A percentile compares a stretch with the other conserved stretches of the same genome.
Conservation (phyloP, 768 basidiomycete genomes). For the Phylloporus rhodoxanthus region DNA sequence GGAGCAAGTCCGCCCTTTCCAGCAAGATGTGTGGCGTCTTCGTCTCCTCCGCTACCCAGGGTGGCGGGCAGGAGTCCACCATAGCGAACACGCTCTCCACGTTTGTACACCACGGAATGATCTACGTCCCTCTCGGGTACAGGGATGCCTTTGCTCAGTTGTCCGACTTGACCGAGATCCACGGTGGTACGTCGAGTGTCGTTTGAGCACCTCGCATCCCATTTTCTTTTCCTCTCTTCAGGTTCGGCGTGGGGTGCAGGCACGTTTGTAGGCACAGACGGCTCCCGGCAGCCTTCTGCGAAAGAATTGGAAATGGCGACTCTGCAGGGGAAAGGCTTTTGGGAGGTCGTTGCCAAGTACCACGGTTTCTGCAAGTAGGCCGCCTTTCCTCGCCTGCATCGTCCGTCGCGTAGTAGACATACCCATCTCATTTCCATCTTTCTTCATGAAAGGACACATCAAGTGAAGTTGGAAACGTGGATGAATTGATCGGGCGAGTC, state of each 20-base stretch:
- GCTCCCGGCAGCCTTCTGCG: slow-evolving; percentile 52
- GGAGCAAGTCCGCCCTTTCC: slow-evolving; percentile 36
- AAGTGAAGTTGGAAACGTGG: background rate
- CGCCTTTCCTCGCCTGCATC: background rate
- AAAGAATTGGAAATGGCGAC: slow-evolving; percentile 54
- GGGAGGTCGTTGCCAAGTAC: slow-evolving; percentile 40
- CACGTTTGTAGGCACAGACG: slow-evolving; percentile 50
- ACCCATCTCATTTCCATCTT: background rate
- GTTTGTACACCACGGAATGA: slow-evolving; percentile 50
- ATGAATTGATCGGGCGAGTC: background rate
- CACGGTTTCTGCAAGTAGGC: slow-evolving; percentile 17
- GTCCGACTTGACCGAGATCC: slow-evolving; percentile 38
- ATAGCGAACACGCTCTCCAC: slow-evolving; percentile 37
- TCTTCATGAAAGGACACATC: background rate
- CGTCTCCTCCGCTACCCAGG: slow-evolving; percentile 41
- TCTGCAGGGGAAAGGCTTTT: slow-evolving; percentile 55
- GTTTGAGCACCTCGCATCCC: background rate
- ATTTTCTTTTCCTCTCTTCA: slow-evolving; percentile 14
- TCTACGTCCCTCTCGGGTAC: slow-evolving; percentile 52
- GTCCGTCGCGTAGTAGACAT: background rate
- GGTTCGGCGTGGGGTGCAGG: slow-evolving; percentile 83
- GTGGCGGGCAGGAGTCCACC: slow-evolving; percentile 45
- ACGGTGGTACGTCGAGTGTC: slow-evolving; percentile 36
- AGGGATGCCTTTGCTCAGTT: slow-evolving; percentile 36
- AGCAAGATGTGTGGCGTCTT: slow-evolving; percentile 46